phyloP scores from a whole-genome alignment of 1,139 yeast species.

The Suhomyces bribrorum region DNA sequence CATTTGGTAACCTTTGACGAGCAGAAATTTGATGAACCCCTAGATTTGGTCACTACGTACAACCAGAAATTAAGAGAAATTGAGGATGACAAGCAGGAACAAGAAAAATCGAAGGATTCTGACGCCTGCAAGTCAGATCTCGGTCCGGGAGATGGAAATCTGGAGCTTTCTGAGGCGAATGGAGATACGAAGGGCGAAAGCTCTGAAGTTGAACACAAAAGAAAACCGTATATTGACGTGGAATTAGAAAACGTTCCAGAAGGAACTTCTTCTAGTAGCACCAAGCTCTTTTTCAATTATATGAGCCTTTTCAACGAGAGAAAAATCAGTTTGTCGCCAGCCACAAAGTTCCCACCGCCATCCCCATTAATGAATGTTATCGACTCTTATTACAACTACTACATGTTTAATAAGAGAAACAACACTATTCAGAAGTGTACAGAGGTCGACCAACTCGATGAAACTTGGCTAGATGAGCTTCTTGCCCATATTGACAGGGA shows the following conservation, averaged over 20 bases:
- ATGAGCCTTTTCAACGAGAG: slow-evolving; percentile 52
- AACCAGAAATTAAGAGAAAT: slow-evolving; percentile 10
- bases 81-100: slow-evolving; percentile 3
- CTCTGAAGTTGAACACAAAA: neutral
- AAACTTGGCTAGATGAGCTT: slow-evolving; percentile 29
- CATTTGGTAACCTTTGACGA: slow-evolving; percentile 30
- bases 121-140: neutral
- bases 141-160: neutral
- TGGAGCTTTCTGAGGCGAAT: neutral
- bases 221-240: neutral
- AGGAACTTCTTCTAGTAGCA: slow-evolving; percentile 1
- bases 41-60: slow-evolving; percentile 10
- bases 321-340: slow-evolving; percentile 72
- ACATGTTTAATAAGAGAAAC: slow-evolving; percentile 30
- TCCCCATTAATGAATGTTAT: slow-evolving; percentile 57
- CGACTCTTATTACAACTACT: slow-evolving; percentile 50
- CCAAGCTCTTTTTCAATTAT: slow-evolving; percentile 34
- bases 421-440: slow-evolving; percentile 21
- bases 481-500: slow-evolving; percentile 28
- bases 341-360: slow-evolving; percentile 69
- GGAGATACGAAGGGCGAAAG: neutral
- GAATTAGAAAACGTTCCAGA: neutral
- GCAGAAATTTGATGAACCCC: slow-evolving; percentile 5
- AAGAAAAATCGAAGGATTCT: slow-evolving; percentile 1
- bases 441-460: slow-evolving; percentile 23